phyloP scores from a whole-genome alignment of 768 basidiomycete genomes.

The Sarcodon aspratus region DNA sequence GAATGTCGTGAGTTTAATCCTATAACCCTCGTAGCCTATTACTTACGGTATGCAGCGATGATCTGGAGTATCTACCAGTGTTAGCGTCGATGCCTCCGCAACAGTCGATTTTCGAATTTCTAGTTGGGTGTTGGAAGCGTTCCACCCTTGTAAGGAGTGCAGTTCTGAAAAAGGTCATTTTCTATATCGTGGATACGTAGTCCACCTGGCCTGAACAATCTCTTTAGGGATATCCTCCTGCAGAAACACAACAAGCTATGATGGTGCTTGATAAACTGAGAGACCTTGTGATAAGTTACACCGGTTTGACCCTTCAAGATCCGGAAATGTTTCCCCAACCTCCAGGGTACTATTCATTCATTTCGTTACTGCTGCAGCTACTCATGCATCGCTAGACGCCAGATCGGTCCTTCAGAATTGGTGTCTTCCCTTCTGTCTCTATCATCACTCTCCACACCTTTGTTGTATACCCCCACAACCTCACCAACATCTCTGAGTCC shows the following conservation, averaged over 20 bases:
- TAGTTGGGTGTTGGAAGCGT: slow-evolving; percentile 91
- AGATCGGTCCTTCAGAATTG: slow-evolving; percentile 70
- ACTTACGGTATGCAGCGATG: slow-evolving; percentile 35
- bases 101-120: slow-evolving; percentile 82
- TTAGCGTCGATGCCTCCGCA: slow-evolving; percentile 65
- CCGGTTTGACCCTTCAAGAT: slow-evolving; percentile 82
- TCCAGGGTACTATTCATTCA: slow-evolving; percentile 30
- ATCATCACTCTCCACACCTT: slow-evolving; percentile 55
- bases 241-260: slow-evolving; percentile 51
- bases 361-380: slow-evolving; percentile 10
- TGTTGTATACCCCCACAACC: slow-evolving; percentile 35
- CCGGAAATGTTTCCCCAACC: slow-evolving; percentile 95
- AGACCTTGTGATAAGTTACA: slow-evolving; percentile 80
- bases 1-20: slow-evolving; percentile 46
- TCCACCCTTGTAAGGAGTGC: slow-evolving; percentile 41
- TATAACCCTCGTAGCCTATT: slow-evolving; percentile 2
- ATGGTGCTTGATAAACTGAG: slow-evolving; percentile 63
- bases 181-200: neutral
- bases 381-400: slow-evolving; percentile 33
- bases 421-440: slow-evolving; percentile 72
- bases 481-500: slow-evolving; percentile 43
- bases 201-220: neutral
- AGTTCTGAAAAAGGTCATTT: slow-evolving; percentile 51
- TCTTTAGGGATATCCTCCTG: slow-evolving; percentile 44
- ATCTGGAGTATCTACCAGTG: slow-evolving; percentile 63